Evolutionary conservation across 305 asterid species (phyloP).

Genomic region (Fraxinus ornus): DNA sequence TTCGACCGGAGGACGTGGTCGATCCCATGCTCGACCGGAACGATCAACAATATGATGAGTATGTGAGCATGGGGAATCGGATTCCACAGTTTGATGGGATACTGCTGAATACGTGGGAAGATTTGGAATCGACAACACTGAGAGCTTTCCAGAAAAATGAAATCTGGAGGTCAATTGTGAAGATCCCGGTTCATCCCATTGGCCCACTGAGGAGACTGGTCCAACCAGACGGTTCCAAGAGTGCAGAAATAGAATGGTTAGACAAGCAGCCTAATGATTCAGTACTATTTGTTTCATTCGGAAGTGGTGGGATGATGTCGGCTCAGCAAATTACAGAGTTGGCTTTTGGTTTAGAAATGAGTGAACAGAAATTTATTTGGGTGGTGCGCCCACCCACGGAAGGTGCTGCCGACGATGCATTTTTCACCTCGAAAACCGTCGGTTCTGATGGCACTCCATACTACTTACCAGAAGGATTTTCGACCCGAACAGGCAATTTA

Average conservation of each 20-base stretch:
- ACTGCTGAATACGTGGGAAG: conserved; percentile 57
- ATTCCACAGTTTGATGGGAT: conserved; percentile 46
- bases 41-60: conserved; percentile 42
- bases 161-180: conserved; percentile 19
- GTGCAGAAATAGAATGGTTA: conserved; percentile 41
- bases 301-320: conserved; percentile 51
- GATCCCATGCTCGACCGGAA: conserved; percentile 63
- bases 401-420: conserved; percentile 36
- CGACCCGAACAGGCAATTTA: conserved; percentile 25
- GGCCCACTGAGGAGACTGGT: conserved; percentile 54
- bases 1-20: conserved; percentile 59
- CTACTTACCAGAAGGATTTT: conserved; percentile 53
- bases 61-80: conserved; percentile 23
- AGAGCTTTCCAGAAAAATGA: conserved; percentile 42
- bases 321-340: conserved; percentile 37
- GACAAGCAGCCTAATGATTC: conserved; percentile 54
- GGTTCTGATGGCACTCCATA: neutral
- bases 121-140: conserved; percentile 44
- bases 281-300: conserved; percentile 52
- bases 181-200: conserved; percentile 49
- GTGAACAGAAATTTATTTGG: conserved; percentile 52
- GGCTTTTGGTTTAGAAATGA: conserved; percentile 52
- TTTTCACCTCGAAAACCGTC: conserved; percentile 23
- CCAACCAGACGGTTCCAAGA: conserved; percentile 13
- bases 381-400: conserved; percentile 47